A percentile compares a stretch with the other conserved stretches of the same genome.
Conservation (phyloP, 2,329 filamentous ascomycete genomes). For the Ophiocordyceps unilateralis region DNA sequence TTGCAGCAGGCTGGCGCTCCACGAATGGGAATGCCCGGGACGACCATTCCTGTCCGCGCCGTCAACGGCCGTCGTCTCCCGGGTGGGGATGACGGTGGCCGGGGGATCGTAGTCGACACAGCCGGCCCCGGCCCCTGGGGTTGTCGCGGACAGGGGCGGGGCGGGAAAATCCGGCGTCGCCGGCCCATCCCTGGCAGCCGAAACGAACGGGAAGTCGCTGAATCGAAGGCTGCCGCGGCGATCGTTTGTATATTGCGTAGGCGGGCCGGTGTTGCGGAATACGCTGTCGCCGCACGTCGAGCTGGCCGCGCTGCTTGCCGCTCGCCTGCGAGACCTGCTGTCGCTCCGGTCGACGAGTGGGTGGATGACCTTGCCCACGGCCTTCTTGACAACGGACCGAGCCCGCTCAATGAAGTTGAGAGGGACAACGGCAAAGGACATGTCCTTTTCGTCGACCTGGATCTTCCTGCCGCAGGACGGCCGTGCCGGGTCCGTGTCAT, state of each 20-base stretch:
- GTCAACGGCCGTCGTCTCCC: neutral
- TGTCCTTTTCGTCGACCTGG: slow-evolving; percentile 78
- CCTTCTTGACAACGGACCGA: slow-evolving; percentile 57
- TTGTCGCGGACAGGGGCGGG: slow-evolving; percentile 10
- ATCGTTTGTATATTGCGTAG: slow-evolving; percentile 34
- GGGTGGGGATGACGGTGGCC: slow-evolving; percentile 18
- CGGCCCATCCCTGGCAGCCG: slow-evolving; percentile 14
- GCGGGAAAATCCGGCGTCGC: slow-evolving; percentile 7
- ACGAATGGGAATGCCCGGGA: neutral
- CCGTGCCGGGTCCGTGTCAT: slow-evolving; percentile 74
- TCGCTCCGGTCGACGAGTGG: slow-evolving; percentile 40
- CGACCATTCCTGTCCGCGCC: neutral
- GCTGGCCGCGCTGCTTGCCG: slow-evolving; percentile 46
- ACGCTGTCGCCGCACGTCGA: slow-evolving; percentile 37
- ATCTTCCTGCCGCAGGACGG: slow-evolving; percentile 71
- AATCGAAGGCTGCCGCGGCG: slow-evolving; percentile 35
- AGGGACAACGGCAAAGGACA: slow-evolving; percentile 79
- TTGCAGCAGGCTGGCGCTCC: slow-evolving; percentile 18
- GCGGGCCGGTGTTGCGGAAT: slow-evolving; percentile 25
- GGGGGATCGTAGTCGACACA: slow-evolving; percentile 20
- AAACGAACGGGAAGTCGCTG: slow-evolving; percentile 34
- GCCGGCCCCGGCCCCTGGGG: slow-evolving; percentile 6
- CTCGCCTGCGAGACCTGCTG: slow-evolving; percentile 33
- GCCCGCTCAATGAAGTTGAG: slow-evolving; percentile 76
- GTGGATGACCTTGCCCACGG: slow-evolving; percentile 45